Evolutionary conservation across 2,329 filamentous ascomycete genomes (phyloP).

Genomic region (Pseudocercospora ulei): DNA sequence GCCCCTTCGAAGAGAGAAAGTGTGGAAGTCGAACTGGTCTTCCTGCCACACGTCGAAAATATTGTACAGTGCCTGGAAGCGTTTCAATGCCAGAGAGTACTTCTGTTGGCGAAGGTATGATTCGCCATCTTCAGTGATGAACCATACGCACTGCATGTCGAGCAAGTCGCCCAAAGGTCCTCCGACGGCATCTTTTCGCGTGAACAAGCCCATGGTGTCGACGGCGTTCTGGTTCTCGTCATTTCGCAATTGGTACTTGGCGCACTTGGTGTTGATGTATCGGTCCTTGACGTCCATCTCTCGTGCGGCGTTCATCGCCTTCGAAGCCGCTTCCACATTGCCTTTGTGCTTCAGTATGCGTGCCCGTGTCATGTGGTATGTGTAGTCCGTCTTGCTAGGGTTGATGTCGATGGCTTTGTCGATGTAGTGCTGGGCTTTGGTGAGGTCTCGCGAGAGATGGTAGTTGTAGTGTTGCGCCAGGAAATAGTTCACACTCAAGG

Average conservation of each 20-base stretch:
- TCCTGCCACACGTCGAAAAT: conserved; percentile 98
- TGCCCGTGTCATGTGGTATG: conserved; percentile 89
- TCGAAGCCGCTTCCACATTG: conserved; percentile 66
- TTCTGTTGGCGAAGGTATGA: conserved; percentile 75
- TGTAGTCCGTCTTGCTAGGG: conserved; percentile 75
- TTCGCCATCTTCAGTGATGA: conserved; percentile 86
- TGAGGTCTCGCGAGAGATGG: conserved; percentile 69
- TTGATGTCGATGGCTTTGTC: conserved; percentile 73
- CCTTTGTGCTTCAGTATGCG: conserved; percentile 88
- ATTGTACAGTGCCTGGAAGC: conserved; percentile 76
- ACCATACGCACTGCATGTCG: conserved; percentile 99
- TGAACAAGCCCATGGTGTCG: conserved; percentile 87
- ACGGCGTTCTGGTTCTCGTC: conserved; percentile 79
- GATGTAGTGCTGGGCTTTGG: conserved; percentile 71
- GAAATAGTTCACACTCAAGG: conserved; percentile 78
- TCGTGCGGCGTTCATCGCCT: conserved; percentile 79
- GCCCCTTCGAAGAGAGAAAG: conserved; percentile 91
- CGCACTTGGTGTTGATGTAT: conserved; percentile 96
- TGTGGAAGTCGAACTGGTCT: conserved; percentile 98
- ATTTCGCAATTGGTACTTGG: conserved; percentile 92
- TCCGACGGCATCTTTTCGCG: conserved; percentile 75
- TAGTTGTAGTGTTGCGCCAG: conserved; percentile 97
- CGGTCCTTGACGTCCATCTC: conserved; percentile 79
- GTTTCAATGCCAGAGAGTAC: conserved; percentile 76
- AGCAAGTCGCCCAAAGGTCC: conserved; percentile 83